Percentiles rank a stretch among this genome's conserved stretches.
Conservation (phyloP, 768 basidiomycete species). For the Dendrothele bispora region DNA sequence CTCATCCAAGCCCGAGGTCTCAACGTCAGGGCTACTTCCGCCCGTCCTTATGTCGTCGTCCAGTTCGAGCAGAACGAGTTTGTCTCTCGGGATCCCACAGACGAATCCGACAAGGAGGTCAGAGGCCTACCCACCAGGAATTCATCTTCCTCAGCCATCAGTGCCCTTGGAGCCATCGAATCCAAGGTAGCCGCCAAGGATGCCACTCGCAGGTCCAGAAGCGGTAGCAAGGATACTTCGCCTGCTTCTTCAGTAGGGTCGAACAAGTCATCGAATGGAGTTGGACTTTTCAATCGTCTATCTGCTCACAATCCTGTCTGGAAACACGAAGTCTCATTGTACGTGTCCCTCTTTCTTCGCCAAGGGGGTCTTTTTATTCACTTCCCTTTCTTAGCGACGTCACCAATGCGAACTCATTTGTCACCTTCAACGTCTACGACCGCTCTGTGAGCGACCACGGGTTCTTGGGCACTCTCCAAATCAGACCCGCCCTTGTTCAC, state of each 20-base stretch:
- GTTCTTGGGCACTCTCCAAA: slow-evolving; percentile 89
- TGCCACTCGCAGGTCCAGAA: slow-evolving; percentile 30
- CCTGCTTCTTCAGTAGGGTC: slow-evolving; percentile 44
- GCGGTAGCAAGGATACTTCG: slow-evolving; percentile 41
- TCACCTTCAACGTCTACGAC: slow-evolving; percentile 93
- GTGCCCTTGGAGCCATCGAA: slow-evolving; percentile 66
- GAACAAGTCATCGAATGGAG: slow-evolving; percentile 33
- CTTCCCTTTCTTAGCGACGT: slow-evolving; percentile 70
- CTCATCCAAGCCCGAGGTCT: slow-evolving; percentile 89
- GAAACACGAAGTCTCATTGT: slow-evolving; percentile 99
- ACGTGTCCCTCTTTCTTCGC: slow-evolving; percentile 35
- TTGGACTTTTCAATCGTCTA: slow-evolving; percentile 60
- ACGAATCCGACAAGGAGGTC: slow-evolving; percentile 85
- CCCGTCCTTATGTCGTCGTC: slow-evolving; percentile 91
- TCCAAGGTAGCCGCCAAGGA: slow-evolving; percentile 30
- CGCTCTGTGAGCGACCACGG: slow-evolving; percentile 76
- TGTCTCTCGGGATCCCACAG: slow-evolving; percentile 85
- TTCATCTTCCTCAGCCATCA: slow-evolving; percentile 40
- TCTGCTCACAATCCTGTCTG: slow-evolving; percentile 91
- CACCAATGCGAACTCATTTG: slow-evolving; percentile 79
- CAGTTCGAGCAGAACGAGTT: slow-evolving; percentile 99
- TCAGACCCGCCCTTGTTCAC: slow-evolving; percentile 88
- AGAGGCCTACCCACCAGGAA: slow-evolving; percentile 62
- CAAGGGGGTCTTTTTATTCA: slow-evolving; percentile 1
- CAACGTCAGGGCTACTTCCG: slow-evolving; percentile 62